Evolutionary conservation across 805 yeast species (phyloP), one percentile per base, ranked within the genome.

Genomic region (Myxozyma mucilagina): DNA sequence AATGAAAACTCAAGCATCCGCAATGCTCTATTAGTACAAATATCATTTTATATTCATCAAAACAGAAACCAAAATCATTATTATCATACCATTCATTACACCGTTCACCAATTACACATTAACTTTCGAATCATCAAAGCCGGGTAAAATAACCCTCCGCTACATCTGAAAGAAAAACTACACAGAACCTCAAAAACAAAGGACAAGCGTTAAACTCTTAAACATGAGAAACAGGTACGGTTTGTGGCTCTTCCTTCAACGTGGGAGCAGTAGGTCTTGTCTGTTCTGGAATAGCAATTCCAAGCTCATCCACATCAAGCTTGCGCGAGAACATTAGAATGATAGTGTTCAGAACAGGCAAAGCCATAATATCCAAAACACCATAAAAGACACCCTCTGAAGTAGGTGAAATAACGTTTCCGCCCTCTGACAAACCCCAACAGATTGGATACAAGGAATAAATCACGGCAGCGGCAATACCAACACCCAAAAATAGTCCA

Each of bases 391-490:
- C 83, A 47, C 82, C 80, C 69, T 82, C 87, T 38, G 84, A 77
- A 70, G 83, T 86, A 44, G 84, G 84, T 68, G 78, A 81, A 61
- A 84, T 80, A 45, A 76, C 81, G 69, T 84, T 84, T 72, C 87
- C 87, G 76, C 87, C 87, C 69, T 84, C 87, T 69, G 80, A 73
- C 57, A 82, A 73, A 70, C 82, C 85, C 83, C 84, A 82, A 42
- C 75, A 70, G 63, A 82, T 68, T 53, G 83, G 82, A 66, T 82
- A 81, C 59, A 83, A 73, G 5, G 62, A 47, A 43, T 39, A 44
- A 13, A 63, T 7, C 24, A 63, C 34, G 32, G 47, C 56, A 29
- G 53, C 47, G 7, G 53, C 39, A 3, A 24, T 53, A 3, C 54
- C 16, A 6, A 51, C 35, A 2, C 42, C 9, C 31, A 36, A 35